Conservation (phyloP, 345 rosid genomes). For the Adansonia digitata region DNA sequence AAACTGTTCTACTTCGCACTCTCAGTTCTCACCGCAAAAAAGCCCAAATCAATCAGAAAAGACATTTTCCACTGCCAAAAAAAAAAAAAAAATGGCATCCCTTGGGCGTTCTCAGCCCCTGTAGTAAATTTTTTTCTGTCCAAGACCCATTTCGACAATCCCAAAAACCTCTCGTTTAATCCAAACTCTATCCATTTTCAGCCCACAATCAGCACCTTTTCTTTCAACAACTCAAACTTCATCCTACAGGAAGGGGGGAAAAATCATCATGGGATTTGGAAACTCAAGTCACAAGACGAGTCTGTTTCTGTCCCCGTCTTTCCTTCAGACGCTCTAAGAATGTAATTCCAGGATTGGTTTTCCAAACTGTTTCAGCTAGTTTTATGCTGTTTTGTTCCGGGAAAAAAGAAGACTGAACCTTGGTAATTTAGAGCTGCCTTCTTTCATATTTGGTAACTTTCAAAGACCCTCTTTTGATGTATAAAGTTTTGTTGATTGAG, state of each 20-base stretch:
- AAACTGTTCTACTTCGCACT: no score
- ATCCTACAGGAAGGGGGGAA: background rate
- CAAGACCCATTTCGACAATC: constrained; percentile 8
- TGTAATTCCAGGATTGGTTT: constrained; percentile 67
- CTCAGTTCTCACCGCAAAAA: no score
- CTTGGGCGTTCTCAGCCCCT: constrained; percentile 36
- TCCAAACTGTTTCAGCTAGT: no score
- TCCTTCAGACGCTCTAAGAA: constrained; percentile 81
- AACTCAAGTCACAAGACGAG: constrained; percentile 44
- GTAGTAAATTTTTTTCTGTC: constrained; percentile 17
- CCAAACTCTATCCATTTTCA: constrained; percentile 28
- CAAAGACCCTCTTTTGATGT: background rate
- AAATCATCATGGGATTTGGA: constrained; percentile 18
- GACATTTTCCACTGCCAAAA: no score
- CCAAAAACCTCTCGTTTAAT: constrained; percentile 11
- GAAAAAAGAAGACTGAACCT: background rate
- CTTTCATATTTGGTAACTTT: background rate
- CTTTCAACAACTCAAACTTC: constrained; percentile 21
- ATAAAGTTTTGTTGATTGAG: background rate
- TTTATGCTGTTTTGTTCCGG: background rate
- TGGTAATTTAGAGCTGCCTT: background rate
- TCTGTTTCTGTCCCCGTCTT: constrained; percentile 79
- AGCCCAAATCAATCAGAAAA: no score
- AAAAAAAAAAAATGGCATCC: constrained; percentile 42
- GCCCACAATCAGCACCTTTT: constrained; percentile 18